Evolutionary conservation across 2,329 filamentous ascomycete genomes (phyloP).

Genomic region (Pleochaeta shiraiana): DNA sequence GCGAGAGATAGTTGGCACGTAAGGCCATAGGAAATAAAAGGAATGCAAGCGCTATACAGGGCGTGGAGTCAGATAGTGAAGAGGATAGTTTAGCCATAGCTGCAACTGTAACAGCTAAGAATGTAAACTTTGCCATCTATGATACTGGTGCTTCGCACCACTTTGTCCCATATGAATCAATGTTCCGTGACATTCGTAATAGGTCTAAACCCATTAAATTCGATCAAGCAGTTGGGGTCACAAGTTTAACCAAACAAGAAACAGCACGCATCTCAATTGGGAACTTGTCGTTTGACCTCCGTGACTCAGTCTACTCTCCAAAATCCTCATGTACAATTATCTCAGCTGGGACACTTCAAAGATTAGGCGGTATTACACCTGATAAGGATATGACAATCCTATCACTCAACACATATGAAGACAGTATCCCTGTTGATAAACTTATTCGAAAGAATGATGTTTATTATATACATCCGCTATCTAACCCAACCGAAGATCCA

Average conservation of each 20-base stretch:
- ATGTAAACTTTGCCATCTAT: neutral
- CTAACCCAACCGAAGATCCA: neutral
- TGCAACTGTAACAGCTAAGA: neutral
- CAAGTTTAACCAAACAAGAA: neutral
- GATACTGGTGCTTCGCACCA: conserved; percentile 4
- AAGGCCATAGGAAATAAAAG: too few species aligned
- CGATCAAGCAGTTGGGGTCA: conserved; percentile 3
- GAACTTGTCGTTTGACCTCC: neutral
- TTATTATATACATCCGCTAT: neutral
- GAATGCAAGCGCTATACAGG: too few species aligned
- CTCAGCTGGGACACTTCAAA: neutral
- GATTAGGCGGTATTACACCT: neutral
- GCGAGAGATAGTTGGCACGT: neutral
- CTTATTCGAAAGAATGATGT: conserved; percentile 3
- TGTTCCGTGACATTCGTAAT: conserved; percentile 1
- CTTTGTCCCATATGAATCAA: neutral
- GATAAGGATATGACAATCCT: neutral
- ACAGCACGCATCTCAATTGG: neutral
- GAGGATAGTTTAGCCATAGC: conserved; percentile 1
- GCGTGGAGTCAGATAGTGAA: too few species aligned
- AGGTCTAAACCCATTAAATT: neutral
- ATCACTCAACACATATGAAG: neutral
- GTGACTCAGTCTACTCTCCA: neutral
- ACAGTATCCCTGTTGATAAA: neutral
- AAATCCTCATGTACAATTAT: conserved; percentile 2